Conservation (phyloP, 1,139 yeast species). For the Arxiozyma telluris region DNA sequence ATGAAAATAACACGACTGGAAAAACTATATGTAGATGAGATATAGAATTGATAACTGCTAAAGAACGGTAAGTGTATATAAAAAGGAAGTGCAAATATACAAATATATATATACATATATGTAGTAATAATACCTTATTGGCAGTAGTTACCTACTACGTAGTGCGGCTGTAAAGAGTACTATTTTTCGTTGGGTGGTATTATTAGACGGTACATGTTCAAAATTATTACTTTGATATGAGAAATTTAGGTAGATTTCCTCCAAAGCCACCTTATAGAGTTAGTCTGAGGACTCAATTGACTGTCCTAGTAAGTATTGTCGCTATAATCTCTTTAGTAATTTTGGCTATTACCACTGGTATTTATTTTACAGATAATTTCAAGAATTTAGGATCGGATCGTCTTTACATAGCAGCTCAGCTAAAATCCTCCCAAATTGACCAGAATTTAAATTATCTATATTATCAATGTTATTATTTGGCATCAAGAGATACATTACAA, state of each 20-base stretch:
- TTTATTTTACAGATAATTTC: conserved; percentile 61
- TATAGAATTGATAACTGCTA: background rate
- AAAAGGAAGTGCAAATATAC: background rate
- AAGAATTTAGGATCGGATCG: conserved; percentile 59
- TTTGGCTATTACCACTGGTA: conserved; percentile 71
- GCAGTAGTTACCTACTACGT: background rate
- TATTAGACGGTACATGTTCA: background rate
- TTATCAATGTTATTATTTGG: conserved; percentile 64
- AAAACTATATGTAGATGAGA: background rate
- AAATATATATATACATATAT: too few species aligned
- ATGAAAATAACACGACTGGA: background rate
- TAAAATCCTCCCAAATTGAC: conserved; percentile 69
- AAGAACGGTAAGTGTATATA: background rate
- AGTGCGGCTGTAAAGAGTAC: background rate
- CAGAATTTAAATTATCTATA: conserved; percentile 57
- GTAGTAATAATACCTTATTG: too few species aligned
- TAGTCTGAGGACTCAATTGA: conserved; percentile 54
- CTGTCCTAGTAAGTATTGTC: conserved; percentile 67
- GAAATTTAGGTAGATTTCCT: background rate
- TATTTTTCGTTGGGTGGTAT: background rate
- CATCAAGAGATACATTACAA: conserved; percentile 53
- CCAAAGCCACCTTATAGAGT: conserved; percentile 31
- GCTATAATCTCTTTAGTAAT: conserved; percentile 68
- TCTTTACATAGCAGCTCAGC: conserved; percentile 65
- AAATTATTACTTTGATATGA: background rate